Evolutionary conservation across 495 filamentous ascomycete species (phyloP), one percentile per base, ranked within the genome.

Genomic region (Evernia prunastri): DNA sequence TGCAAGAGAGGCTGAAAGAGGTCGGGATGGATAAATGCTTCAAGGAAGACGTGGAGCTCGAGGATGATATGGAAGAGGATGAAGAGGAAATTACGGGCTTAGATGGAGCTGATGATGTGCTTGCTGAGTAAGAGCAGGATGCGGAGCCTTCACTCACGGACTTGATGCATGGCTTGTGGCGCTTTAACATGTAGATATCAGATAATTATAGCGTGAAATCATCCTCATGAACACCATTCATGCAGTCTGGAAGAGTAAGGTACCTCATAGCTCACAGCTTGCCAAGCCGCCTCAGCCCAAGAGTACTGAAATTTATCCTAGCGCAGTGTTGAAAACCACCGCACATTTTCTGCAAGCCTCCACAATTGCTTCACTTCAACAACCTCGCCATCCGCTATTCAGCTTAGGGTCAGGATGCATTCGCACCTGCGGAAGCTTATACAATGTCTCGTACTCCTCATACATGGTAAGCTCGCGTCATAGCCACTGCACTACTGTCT

Each of bases 1-100:
- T 93, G 86, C 85, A 88, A 66, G 79, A 82, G 63, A 80, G 91
- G 42, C 80, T 89, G 47, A 75, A 72, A 63, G 77, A 80, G 15
- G 78, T 76, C 25, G 79, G 81, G 15, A 70, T 89, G 12, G 80
- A 84, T 29, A 65, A 62, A 20, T 42, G 63, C 33, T 88, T 86
- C 64, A 76, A 82, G 64, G 80, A 81, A 63, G 84, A 87, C 27
- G 78, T 76, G 18, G 81, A 80, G 18, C 76, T 74, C 23, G 75
- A 81, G 17, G 79, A 78, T 8, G 77, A 77, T 35, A 81, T 81
- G 58, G 81, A 79, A 31, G 78, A 76, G 20, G 69, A 70, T 27
- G 67, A 70, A 11, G 60, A 72, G 12, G 70, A 71, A 20, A 63
- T 71, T 35, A 77, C 72, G 60, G 71, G 58, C 10, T 68, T 72